Base-by-base conservation (phyloP, 1,284 basidiomycete genomes). In the Ganoderma meredithae region DNA sequence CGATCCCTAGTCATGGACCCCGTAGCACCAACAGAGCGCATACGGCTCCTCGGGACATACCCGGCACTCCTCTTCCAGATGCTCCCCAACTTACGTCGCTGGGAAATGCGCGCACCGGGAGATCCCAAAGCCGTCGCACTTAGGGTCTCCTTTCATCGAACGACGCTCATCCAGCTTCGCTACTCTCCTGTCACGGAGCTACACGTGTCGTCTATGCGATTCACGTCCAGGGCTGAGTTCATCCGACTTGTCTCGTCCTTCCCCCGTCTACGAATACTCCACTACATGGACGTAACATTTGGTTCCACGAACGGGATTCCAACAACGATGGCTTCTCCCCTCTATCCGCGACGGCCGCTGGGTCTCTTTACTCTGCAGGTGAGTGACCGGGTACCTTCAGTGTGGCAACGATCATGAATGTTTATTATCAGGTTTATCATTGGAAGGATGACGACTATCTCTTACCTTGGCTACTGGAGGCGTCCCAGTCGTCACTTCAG, bases 111-210 rank as follows among this genome's bases (percentile, higher is more conserved):
- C 33, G 31, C 31, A 3, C 53, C 53, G 10, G 31, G 3, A 6
- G 27, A 31, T 7, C 17, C 25, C 17, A 33, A 33, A 13, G 8
- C 1, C 15, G 17, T 10, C 15, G 10, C 31, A 33, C 53, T 5
- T 15, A 55, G 17, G 53, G 27, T 55, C 10, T 55, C 15, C 5
- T 55, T 55, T 17, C 53, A 55, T 55, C 15, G 19, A n/a, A 55
- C 53, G 6, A 33, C 31, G 15, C 31, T 55, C 25, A 33, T n/a
- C 31, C 53, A 55, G 27, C 31, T 55, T 33, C 53, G 53, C 31
- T 55, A 19, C 53, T 55, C 53, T 8, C 53, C 53, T 2, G 33
- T 55, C 53, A 55, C 53, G 7, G 53, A 55, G 53, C 31, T 55
- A 9, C 31, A 55, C 31, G 2, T 55, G 7, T 33, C 53, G 2